Conservation (phyloP, 2,329 filamentous ascomycete species). For the Fusarium newnesense region DNA sequence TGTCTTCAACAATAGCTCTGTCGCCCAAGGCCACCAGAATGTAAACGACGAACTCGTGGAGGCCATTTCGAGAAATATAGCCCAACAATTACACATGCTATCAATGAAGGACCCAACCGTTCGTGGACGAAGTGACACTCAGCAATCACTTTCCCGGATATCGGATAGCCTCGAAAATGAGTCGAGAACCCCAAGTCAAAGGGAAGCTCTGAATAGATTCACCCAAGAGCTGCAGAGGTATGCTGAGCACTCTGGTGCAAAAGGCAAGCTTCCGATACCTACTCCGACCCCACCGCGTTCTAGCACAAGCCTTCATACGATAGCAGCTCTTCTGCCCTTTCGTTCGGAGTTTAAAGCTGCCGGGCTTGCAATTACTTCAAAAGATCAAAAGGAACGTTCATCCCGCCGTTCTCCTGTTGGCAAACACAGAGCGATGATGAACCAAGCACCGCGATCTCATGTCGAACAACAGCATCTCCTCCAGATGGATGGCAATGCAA, state of each 20-base stretch:
- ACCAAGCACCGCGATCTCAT: not conserved
- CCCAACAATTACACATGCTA: constrained; percentile 57
- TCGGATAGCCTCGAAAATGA: constrained; percentile 15
- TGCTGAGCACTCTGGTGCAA: constrained; percentile 49
- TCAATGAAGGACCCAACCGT: constrained; percentile 39
- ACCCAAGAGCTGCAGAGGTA: constrained; percentile 46
- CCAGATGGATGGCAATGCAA: constrained; percentile 47
- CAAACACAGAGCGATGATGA: constrained; percentile 11
- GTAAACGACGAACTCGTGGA: constrained; percentile 55
- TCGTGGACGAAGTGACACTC: not conserved
- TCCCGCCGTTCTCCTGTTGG: constrained; percentile 12
- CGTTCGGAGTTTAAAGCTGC: constrained; percentile 63
- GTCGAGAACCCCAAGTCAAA: constrained; percentile 57
- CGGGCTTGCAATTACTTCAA: constrained; percentile 66
- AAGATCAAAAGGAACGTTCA: constrained; percentile 51
- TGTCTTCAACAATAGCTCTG: constrained; percentile 16
- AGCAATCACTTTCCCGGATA: not conserved
- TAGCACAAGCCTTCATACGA: constrained; percentile 59
- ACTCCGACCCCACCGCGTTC: constrained; percentile 55
- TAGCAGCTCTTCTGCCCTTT: constrained; percentile 64
- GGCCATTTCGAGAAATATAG: constrained; percentile 57
- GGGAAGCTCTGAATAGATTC: constrained; percentile 53
- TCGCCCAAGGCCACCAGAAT: constrained; percentile 45
- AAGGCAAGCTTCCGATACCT: constrained; percentile 51
- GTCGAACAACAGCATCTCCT: constrained; percentile 17